These are phyloP conservation scores for Setaria viridis DNA, from an alignment of 202 grass and related monocot species.

Conservation along the genomic window DNA sequence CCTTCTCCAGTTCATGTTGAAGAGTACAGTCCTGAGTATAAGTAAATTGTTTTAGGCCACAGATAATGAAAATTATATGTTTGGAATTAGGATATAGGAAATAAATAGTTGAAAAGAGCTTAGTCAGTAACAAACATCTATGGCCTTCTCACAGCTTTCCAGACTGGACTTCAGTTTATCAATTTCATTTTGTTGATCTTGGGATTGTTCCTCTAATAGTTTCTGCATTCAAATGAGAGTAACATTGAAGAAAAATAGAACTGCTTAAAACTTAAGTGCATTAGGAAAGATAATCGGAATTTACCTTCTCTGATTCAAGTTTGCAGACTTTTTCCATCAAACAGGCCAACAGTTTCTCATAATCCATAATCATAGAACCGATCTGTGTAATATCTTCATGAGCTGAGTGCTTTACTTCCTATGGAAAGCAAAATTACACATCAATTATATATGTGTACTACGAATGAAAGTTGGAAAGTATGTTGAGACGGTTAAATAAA, in stretches of 20 bases:
- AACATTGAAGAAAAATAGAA: conserved; percentile 18
- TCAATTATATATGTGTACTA: conserved; percentile 30
- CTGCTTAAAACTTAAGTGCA: neutral
- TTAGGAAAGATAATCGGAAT: conserved; percentile 28
- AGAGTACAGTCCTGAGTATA: conserved; percentile 65
- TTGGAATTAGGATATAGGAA: conserved; percentile 29
- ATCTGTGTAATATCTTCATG: conserved; percentile 48
- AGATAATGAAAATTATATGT: conserved; percentile 22
- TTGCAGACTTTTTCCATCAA: conserved; percentile 61
- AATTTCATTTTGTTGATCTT: conserved; percentile 59
- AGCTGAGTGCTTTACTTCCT: conserved; percentile 75
- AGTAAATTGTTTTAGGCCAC: neutral
- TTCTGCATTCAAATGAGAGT: conserved; percentile 58
- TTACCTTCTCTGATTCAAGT: conserved; percentile 85
- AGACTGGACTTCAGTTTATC: conserved; percentile 58
- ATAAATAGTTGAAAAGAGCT: conserved; percentile 19
- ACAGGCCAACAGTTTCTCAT: conserved; percentile 56
- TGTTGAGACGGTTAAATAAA: conserved; percentile 21
- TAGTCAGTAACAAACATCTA: conserved; percentile 60
- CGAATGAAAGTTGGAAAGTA: conserved; percentile 25
- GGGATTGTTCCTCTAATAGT: conserved; percentile 54
- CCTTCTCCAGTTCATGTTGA: conserved; percentile 86
- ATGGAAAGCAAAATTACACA: conserved; percentile 45
- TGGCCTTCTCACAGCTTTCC: conserved; percentile 55
- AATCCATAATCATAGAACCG: conserved; percentile 58